Base-by-base conservation (phyloP, 192 early-diverging fungal species). In the Coemansia erecta region DNA sequence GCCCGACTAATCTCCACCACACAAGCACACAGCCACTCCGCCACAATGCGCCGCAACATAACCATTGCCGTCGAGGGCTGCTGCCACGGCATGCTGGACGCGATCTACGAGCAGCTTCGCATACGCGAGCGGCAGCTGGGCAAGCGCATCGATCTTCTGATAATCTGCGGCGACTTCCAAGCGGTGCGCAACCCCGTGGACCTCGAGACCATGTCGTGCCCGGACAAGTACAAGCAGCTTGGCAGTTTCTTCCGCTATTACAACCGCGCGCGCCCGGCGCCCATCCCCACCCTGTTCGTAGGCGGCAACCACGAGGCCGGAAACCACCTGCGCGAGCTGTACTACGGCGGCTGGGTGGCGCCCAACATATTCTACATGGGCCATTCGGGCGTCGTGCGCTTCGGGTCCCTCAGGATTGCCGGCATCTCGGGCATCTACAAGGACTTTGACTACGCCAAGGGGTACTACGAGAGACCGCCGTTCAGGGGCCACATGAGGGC, bases 151-250 rank as follows among this genome's bases (percentile, higher is more conserved):
- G 98, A 99, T 67, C 82, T 99, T 35, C 70, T 99, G 0, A 66
- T 99, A 18, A 92, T 99, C 39, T 99, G 96, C 70, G 98, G 98
- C 24, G 98, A 99, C 78, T 94, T 99, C 72, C 92, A 98, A 82
- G 81, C 91, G 0, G 84, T 99, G 35, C 83, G 98, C 45, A 98
- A 98, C 58, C 61, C 66, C 10, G 81, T 75, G 2, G 98, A 99
- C 65, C 76, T 98, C 31, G 82, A 88, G 14, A 73, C 77, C 31
- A 83, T 98, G 75, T 86, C 92, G 1, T 88, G 89, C 9, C 98
- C 98, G 0, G 80, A 86, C 52, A 95, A 94, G 60, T 96, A 92
- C 71, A 87, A 86, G 42, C 70, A 70, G 23, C 49, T 98, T 14
- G 95, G 95, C 11, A 84, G 76, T 0, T 99, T 99, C 70, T 82